A percentile compares a stretch with the other conserved stretches of the same genome.
Conservation (phyloP, 352 stramenopile species). For the Pythium aphanidermatum region DNA sequence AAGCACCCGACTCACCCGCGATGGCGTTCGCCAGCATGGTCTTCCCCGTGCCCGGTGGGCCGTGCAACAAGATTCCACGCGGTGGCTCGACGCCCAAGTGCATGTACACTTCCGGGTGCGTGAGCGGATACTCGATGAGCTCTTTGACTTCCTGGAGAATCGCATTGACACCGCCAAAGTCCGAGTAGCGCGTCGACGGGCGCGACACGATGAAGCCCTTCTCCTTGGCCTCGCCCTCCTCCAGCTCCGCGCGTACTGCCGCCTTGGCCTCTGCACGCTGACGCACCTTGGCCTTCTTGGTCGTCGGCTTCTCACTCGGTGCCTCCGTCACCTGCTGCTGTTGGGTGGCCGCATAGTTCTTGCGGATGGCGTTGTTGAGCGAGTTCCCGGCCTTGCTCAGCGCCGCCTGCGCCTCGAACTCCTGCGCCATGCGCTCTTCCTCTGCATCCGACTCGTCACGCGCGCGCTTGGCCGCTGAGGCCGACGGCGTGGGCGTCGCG, state of each 20-base stretch:
- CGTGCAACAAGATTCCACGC: slow-evolving; percentile 89
- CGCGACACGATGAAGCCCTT: slow-evolving; percentile 67
- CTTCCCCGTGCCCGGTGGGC: slow-evolving; percentile 91
- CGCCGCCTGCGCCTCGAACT: slow-evolving; percentile 39
- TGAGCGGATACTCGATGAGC: slow-evolving; percentile 94
- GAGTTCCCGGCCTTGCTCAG: slow-evolving; percentile 34
- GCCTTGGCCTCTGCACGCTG: slow-evolving; percentile 23
- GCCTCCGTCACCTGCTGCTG: slow-evolving; percentile 23
- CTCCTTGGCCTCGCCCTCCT: slow-evolving; percentile 14
- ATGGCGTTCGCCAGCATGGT: slow-evolving; percentile 92
- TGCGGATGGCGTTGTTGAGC: slow-evolving; percentile 74
- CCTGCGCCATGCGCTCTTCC: slow-evolving; percentile 49
- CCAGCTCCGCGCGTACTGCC: neutral
- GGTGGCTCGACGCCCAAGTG: slow-evolving; percentile 91
- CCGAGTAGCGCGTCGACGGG: slow-evolving; percentile 74
- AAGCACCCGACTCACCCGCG: slow-evolving; percentile 87
- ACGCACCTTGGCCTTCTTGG: slow-evolving; percentile 73
- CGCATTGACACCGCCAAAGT: slow-evolving; percentile 86
- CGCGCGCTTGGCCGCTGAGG: slow-evolving; percentile 39
- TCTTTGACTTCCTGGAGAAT: slow-evolving; percentile 89
- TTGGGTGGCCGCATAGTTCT: slow-evolving; percentile 49
- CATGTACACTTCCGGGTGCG: slow-evolving; percentile 91
- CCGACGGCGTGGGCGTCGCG: neutral
- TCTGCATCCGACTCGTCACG: slow-evolving; percentile 54
- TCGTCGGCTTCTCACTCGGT: slow-evolving; percentile 31